Evolutionary conservation across 352 stramenopile genomes (phyloP).

Genomic region (Globisporangium nagaii): DNA sequence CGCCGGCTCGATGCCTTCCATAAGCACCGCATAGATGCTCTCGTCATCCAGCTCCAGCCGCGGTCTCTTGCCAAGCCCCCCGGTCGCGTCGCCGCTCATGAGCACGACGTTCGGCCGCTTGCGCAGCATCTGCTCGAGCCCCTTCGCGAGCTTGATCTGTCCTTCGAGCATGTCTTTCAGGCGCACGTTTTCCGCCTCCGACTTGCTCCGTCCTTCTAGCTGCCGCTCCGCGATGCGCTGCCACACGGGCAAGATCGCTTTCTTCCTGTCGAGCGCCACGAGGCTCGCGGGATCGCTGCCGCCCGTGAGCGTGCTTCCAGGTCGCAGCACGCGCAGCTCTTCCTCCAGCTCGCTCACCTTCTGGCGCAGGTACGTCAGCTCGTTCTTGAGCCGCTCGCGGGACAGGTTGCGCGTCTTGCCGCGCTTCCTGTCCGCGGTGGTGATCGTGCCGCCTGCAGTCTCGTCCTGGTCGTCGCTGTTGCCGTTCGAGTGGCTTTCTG

Average conservation of each 20-base stretch:
- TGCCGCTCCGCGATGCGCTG: slow-evolving; percentile 44
- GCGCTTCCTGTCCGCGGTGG: neutral
- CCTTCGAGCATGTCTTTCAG: slow-evolving; percentile 32
- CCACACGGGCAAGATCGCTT: slow-evolving; percentile 33
- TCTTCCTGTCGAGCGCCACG: slow-evolving; percentile 9
- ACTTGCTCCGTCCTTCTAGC: slow-evolving; percentile 17
- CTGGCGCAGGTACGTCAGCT: slow-evolving; percentile 15
- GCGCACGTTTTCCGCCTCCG: slow-evolving; percentile 41
- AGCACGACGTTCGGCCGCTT: slow-evolving; percentile 41
- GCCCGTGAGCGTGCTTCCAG: neutral
- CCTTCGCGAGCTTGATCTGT: slow-evolving; percentile 43
- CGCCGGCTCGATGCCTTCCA: slow-evolving; percentile 33
- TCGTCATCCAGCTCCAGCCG: slow-evolving; percentile 15
- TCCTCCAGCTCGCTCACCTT: slow-evolving; percentile 15
- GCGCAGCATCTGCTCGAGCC: slow-evolving; percentile 42
- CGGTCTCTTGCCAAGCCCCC: slow-evolving; percentile 9
- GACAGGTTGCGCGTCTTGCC: slow-evolving; percentile 8
- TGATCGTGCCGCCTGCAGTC: neutral
- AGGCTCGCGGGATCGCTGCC: slow-evolving; percentile 10
- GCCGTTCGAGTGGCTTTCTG: neutral
- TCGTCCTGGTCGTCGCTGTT: neutral
- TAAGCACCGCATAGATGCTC: slow-evolving; percentile 27
- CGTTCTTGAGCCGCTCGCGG: slow-evolving; percentile 17
- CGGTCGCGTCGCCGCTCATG: slow-evolving; percentile 9
- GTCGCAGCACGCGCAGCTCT: slow-evolving; percentile 7